Evolutionary conservation across 805 yeast species (phyloP), one percentile per base, ranked within the genome.

Genomic region (Suhomyces sp.): DNA sequence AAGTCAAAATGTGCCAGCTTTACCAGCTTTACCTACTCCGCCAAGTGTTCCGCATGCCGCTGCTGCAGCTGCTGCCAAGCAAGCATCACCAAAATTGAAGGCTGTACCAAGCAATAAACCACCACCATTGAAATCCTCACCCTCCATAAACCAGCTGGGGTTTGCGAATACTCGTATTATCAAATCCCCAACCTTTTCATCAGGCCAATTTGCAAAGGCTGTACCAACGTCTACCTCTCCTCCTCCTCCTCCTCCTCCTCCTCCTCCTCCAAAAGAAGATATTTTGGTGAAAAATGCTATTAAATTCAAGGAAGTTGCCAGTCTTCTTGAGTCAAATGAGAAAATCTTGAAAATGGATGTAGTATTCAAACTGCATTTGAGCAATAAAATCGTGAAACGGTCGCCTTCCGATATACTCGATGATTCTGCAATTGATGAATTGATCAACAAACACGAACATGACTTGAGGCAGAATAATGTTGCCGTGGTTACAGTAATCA

Each of bases 291-390:
- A n/a, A 24, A 38, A 43, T 12, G 27, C 35, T 8, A 56, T 67
- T 21, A 57, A 53, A 19, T 54, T 67, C 35, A 54, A 49, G 19
- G 72, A 66, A 27, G 49, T 68, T 9, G 56, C 66, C 2, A 46
- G 47, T 1, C 43, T 68, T 10, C 47, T 68, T 18, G 43, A 44
- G 2, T 48, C 57, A 4, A 53, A 56, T 16, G 74, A 68, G 34
- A 66, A 66, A 42, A 65, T 68, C 14, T 47, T 68, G 27, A 68
- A 68, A 39, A 51, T 68, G 48, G 72, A 66, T 39, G 55, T 51
- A 3, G 55, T 68, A 8, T 43, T 64, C 14, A 65, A 63, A 43
- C 67, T 61, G 65, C 53, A 55, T 35, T 46, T 67, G 25, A 52
- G 56, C 25, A 59, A 50, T 37, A 51, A 48, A 25, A 33, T 41